Evolutionary conservation across 495 filamentous ascomycete species (phyloP), one percentile per base, ranked within the genome.

Genomic region (Penicillium crystallinum): DNA sequence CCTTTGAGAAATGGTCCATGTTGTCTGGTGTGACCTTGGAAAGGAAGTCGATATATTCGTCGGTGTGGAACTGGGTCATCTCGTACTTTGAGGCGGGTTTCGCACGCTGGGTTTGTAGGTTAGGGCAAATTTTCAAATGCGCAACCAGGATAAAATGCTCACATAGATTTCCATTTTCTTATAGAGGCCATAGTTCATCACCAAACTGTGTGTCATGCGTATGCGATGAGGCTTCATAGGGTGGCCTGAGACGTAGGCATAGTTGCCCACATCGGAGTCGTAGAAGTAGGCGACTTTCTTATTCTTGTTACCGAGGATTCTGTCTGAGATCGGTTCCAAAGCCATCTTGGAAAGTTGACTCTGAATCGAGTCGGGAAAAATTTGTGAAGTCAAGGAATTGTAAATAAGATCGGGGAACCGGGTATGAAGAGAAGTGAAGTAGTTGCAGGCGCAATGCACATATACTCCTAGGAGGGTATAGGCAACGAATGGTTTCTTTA

Each of bases 211-310:
- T 35, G 93, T 90, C 80, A 99, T 86, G 57, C 93, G 84, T 70
- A 99, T 97, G 39, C 93, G 85, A 75, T 98, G 93, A 14, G 93
- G 93, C 76, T 99, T 99, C 93, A 99, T 99, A 15, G 93, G 93
- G 75, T 99, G 93, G 22, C 93, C 93, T 17, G 93, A 91, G 54
- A 95, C 89, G 67, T 99, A 99, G 65, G 93, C 93, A 77, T 96
- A 90, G 66, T 96, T 97, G 50, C 91, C 91, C 64, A 97, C 91
- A 75, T 97, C 91, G 1, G 88, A 91, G 68, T 97, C 91, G 80
- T 97, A 97, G 75, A 97, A 97, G 72, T 97, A 96, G 23, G 91
- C 91, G 40, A 96, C 87, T 54, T 87, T 85, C 66, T 91, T 92
- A 67, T 78, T 79, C 59, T 74, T 74, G 66, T 72, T 42, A 3